Evolutionary conservation across 257 asterid species (phyloP).

Genomic region (Nicotiana tabacum): DNA sequence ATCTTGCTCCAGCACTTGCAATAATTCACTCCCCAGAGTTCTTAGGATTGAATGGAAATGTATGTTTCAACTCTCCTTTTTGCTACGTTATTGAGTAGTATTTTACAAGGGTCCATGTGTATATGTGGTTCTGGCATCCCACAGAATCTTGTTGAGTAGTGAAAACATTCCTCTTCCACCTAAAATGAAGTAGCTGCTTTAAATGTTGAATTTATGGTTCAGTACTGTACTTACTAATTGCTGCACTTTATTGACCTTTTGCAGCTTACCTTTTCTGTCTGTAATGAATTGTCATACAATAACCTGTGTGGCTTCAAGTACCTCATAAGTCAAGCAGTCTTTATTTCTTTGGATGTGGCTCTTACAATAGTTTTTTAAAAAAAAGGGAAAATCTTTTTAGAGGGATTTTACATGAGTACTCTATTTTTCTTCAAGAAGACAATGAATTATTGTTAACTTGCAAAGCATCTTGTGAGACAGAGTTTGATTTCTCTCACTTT

Average conservation of each 20-base stretch:
- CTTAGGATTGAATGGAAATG: slow-evolving; percentile 77
- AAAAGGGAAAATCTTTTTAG: background rate
- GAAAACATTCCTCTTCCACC: background rate
- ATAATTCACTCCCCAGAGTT: slow-evolving; percentile 89
- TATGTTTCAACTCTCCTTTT: slow-evolving; percentile 29
- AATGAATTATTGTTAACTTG: background rate
- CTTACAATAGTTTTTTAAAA: background rate
- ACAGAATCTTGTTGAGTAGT: background rate
- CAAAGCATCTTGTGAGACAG: background rate
- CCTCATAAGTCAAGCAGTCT: background rate
- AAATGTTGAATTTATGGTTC: background rate
- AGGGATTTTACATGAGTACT: background rate
- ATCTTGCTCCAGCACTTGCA: slow-evolving; percentile 95
- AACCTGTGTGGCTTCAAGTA: background rate
- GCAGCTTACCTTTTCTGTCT: background rate
- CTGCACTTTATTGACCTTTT: background rate
- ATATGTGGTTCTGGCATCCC: background rate
- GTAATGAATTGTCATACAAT: background rate
- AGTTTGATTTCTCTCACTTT: background rate
- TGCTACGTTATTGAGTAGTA: background rate
- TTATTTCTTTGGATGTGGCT: background rate
- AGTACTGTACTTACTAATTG: background rate
- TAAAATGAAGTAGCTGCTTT: background rate
- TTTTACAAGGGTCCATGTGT: background rate
- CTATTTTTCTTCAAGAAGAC: background rate